Evolutionary conservation across 2,329 filamentous ascomycete species (phyloP).

Genomic region (Leptographium galeiforme): DNA sequence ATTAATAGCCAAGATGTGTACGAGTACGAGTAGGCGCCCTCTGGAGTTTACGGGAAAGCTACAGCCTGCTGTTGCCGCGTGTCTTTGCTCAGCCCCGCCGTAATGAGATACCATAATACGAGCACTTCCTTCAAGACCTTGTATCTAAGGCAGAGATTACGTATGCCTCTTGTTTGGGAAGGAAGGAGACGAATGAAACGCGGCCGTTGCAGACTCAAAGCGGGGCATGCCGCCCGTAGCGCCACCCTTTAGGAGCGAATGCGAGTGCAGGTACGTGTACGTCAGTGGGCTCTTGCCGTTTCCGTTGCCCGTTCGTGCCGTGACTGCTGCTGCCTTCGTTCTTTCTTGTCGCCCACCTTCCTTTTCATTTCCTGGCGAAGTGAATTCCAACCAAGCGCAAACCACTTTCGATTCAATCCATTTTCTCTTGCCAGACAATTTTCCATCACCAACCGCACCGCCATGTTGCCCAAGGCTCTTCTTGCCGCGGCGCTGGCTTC

Average conservation of each 20-base stretch:
- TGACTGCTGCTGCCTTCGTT: background rate
- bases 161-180: slow-evolving; percentile 2
- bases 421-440: background rate
- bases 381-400: background rate
- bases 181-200: background rate
- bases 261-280: background rate
- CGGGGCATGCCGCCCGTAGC: background rate
- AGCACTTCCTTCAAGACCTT: background rate
- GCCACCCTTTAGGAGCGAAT: too few species aligned
- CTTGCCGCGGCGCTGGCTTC: slow-evolving; percentile 27
- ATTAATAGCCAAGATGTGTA: too few species aligned
- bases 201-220: background rate
- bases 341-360: background rate
- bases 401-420: too few species aligned
- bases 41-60: too few species aligned
- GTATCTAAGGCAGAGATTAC: slow-evolving; percentile 5
- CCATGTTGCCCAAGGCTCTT: slow-evolving; percentile 28
- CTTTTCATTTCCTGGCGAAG: too few species aligned
- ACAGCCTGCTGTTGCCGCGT: background rate
- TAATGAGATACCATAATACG: background rate
- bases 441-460: background rate
- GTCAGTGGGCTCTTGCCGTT: background rate
- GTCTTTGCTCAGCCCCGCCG: background rate
- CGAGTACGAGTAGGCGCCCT: too few species aligned
- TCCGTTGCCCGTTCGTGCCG: background rate